Percentiles rank a stretch among this genome's conserved stretches.
phyloP scores from a whole-genome alignment of 768 basidiomycete genomes.

The Lactarius akahatsu region DNA sequence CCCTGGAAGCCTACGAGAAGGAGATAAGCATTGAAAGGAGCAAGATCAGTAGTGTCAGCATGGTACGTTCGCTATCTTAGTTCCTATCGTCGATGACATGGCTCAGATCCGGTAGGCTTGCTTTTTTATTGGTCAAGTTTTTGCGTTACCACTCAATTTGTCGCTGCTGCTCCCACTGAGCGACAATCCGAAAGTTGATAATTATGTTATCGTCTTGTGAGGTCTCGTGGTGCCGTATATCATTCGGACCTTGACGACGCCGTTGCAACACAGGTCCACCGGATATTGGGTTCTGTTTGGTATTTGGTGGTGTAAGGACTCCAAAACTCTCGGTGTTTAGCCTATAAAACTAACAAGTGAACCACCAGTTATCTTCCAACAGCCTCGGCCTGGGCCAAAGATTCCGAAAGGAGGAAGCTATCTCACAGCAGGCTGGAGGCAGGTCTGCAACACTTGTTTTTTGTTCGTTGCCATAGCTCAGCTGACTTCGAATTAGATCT shows the following conservation, averaged over 20 bases:
- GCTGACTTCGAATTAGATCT: constrained; percentile 51
- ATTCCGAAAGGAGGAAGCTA: constrained; percentile 77
- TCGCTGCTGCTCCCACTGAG: constrained; percentile 64
- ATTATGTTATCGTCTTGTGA: constrained; percentile 70
- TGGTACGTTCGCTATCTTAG: constrained; percentile 42
- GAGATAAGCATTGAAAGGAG: constrained; percentile 85
- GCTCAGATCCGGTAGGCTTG: constrained; percentile 49
- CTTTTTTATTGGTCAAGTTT: constrained; percentile 74
- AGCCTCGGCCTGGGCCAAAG: constrained; percentile 77
- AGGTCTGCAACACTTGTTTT: constrained; percentile 42
- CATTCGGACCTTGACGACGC: neutral
- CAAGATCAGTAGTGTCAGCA: constrained; percentile 80
- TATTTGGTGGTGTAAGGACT: constrained; percentile 81
- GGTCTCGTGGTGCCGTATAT: constrained; percentile 25
- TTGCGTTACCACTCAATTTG: constrained; percentile 62
- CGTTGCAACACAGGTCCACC: constrained; percentile 49
- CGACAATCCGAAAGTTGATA: constrained; percentile 62
- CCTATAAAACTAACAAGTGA: neutral
- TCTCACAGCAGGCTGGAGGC: constrained; percentile 83
- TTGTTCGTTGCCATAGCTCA: neutral
- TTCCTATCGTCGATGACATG: neutral
- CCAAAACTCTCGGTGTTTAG: neutral
- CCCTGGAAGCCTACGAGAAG: constrained; percentile 60
- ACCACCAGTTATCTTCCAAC: constrained; percentile 71
- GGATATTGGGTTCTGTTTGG: constrained; percentile 76